Evolutionary conservation across 768 basidiomycete species (phyloP).

Genomic region (Coprinellus micaceus): DNA sequence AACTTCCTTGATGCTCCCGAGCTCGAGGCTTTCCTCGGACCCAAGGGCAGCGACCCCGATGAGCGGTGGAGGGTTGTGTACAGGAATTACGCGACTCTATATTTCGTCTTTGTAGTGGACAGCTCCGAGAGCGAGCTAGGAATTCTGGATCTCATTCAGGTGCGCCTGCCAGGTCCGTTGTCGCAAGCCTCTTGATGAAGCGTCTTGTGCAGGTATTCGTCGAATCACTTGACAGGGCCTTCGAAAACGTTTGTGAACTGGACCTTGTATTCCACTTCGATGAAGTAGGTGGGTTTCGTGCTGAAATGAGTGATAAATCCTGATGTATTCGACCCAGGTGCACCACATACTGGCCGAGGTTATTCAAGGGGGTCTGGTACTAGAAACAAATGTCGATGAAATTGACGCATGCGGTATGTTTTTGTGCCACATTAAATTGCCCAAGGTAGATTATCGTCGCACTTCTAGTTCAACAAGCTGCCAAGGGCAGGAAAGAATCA

Average conservation of each 20-base stretch:
- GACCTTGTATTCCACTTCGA: constrained; percentile 99
- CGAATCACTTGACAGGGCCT: constrained; percentile 90
- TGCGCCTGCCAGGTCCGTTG: constrained; percentile 30
- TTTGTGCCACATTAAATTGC: constrained; percentile 8
- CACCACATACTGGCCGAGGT: constrained; percentile 96
- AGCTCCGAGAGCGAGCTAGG: constrained; percentile 95
- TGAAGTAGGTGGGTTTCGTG: constrained; percentile 53
- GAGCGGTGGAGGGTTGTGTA: constrained; percentile 87
- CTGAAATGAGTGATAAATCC: neutral
- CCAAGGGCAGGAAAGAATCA: constrained; percentile 72
- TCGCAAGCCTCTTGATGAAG: neutral
- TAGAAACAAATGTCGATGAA: constrained; percentile 92
- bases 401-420: constrained; percentile 66
- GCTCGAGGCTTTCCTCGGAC: constrained; percentile 69
- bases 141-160: constrained; percentile 94
- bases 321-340: constrained; percentile 47
- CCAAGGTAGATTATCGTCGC: neutral
- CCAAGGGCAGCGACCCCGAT: constrained; percentile 41
- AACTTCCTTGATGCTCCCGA: constrained; percentile 96
- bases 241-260: constrained; percentile 97
- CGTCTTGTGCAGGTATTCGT: constrained; percentile 80
- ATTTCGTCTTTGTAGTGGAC: constrained; percentile 97
- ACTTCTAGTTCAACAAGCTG: constrained; percentile 59
- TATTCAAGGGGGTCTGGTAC: constrained; percentile 92
- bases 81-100: constrained; percentile 91